These are phyloP conservation scores for Paramecium caudatum DNA, from an alignment of 73 alveolate species.

Conservation along the genomic window DNA sequence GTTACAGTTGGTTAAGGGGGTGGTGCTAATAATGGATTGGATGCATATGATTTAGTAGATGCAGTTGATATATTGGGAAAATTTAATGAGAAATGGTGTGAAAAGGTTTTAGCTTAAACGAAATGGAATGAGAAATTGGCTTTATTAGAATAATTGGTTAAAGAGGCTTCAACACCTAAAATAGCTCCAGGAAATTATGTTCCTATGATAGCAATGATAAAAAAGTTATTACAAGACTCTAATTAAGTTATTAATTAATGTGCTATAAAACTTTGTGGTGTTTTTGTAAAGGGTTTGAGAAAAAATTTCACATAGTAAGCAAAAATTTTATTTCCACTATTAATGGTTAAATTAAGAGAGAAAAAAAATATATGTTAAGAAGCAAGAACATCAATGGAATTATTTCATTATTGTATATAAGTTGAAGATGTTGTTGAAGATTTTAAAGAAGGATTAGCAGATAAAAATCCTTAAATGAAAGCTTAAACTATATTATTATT, in stretches of 20 bases:
- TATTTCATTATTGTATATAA: conserved; percentile 57
- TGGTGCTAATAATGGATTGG: conserved; percentile 78
- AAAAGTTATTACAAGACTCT: conserved; percentile 73
- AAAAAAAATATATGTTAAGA: conserved; percentile 62
- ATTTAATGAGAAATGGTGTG: conserved; percentile 86
- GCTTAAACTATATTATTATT: conserved; percentile 5
- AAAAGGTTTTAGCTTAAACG: conserved; percentile 79
- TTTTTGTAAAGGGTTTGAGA: conserved; percentile 65
- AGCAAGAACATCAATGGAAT: conserved; percentile 66
- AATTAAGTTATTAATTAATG: conserved; percentile 69
- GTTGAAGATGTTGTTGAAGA: conserved; percentile 74
- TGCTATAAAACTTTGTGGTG: conserved; percentile 73
- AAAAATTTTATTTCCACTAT: conserved; percentile 58
- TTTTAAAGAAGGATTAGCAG: conserved; percentile 72
- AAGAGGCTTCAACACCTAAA: conserved; percentile 69
- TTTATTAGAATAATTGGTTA: conserved; percentile 77
- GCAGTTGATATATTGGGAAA: conserved; percentile 83
- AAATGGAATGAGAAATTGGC: conserved; percentile 90
- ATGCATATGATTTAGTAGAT: conserved; percentile 85
- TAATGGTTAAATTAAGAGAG: conserved; percentile 68
- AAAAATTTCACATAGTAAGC: conserved; percentile 62
- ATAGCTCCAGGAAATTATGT: conserved; percentile 65
- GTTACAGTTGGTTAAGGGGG: conserved; percentile 75
- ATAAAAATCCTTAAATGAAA: conserved; percentile 69
- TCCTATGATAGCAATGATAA: conserved; percentile 68